Percentiles rank a stretch among this genome's conserved stretches.
Conservation (phyloP, 345 rosid species). For the Eucalyptus curtisii region DNA sequence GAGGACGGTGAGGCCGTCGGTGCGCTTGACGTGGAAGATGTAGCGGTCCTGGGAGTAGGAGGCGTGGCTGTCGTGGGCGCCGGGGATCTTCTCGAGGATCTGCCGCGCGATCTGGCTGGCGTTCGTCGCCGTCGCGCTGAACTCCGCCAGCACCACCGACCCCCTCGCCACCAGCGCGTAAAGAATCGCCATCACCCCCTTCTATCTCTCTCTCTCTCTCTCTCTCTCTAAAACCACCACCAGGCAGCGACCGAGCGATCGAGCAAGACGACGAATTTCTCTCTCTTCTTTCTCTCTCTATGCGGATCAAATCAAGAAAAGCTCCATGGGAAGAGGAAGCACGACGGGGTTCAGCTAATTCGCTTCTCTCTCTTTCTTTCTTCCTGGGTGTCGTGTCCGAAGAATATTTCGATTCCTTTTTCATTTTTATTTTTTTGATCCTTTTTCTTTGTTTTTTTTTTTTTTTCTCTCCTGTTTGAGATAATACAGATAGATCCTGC, state of each 20-base stretch:
- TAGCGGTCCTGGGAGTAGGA: slow-evolving; percentile 93
- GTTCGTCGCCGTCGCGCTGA: slow-evolving; percentile 60
- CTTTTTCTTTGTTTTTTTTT: not conserved
- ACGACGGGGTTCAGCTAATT: not conserved
- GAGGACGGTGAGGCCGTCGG: slow-evolving; percentile 96
- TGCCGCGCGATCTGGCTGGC: slow-evolving; percentile 73
- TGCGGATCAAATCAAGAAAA: not conserved
- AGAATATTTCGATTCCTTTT: not conserved
- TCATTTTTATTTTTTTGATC: not conserved
- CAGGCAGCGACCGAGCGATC: not conserved
- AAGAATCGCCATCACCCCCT: slow-evolving; percentile 62
- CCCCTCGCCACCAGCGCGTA: slow-evolving; percentile 91
- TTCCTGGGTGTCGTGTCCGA: not conserved
- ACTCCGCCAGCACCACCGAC: slow-evolving; percentile 86
- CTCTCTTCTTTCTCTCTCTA: not conserved
- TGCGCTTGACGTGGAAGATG: slow-evolving; percentile 85
- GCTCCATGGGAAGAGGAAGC: not conserved
- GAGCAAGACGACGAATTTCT: not conserved
- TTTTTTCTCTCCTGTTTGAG: not conserved
- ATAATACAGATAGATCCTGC: not conserved
- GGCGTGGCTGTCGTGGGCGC: slow-evolving; percentile 52
- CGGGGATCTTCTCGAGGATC: slow-evolving; percentile 79
- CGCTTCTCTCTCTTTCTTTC: not conserved
- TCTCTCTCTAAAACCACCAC: not conserved
- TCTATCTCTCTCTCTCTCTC: not conserved